Conservation (phyloP, 495 filamentous ascomycete genomes). For the Echria macrotheca region DNA sequence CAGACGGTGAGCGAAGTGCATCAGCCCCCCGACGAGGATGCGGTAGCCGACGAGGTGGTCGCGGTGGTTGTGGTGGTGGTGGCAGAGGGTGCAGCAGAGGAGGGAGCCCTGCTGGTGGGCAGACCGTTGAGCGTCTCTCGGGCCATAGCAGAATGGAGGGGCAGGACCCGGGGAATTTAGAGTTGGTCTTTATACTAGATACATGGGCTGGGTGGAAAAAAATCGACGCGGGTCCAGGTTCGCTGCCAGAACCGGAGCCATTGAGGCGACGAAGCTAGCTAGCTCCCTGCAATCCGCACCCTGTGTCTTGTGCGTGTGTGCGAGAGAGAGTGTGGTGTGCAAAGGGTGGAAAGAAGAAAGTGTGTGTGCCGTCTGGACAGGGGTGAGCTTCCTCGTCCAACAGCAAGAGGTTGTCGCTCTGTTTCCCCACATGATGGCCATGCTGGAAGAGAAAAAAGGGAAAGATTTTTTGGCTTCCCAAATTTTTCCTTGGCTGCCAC, state of each 20-base stretch:
- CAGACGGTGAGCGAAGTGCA: conserved; percentile 17
- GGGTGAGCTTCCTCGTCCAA: not conserved
- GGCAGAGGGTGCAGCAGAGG: conserved; percentile 6
- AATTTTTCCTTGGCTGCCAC: not conserved
- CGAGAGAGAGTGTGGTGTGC: conserved; percentile 7
- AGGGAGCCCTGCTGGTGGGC: conserved; percentile 35
- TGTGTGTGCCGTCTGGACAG: not conserved
- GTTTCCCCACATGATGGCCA: conserved; percentile 15
- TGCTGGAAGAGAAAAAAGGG: not conserved
- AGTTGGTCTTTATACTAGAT: conserved; percentile 42
- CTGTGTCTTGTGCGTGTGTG: conserved; percentile 12
- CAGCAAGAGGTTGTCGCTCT: not conserved
- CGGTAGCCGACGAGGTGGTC: not conserved
- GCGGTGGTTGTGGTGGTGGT: not conserved
- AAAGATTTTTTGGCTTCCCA: not conserved
- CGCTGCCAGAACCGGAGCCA: conserved; percentile 22
- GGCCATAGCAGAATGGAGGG: conserved; percentile 36
- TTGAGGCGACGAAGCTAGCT: conserved; percentile 21
- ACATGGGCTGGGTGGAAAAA: conserved; percentile 22
- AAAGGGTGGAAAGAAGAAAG: conserved; percentile 2
- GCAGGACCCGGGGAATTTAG: conserved; percentile 32
- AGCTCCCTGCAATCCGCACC: conserved; percentile 21
- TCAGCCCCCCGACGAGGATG: not conserved
- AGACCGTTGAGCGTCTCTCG: conserved; percentile 39
- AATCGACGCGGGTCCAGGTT: conserved; percentile 3